phyloP scores from a whole-genome alignment of 768 basidiomycete genomes.

The Hygrocybe punicea region DNA sequence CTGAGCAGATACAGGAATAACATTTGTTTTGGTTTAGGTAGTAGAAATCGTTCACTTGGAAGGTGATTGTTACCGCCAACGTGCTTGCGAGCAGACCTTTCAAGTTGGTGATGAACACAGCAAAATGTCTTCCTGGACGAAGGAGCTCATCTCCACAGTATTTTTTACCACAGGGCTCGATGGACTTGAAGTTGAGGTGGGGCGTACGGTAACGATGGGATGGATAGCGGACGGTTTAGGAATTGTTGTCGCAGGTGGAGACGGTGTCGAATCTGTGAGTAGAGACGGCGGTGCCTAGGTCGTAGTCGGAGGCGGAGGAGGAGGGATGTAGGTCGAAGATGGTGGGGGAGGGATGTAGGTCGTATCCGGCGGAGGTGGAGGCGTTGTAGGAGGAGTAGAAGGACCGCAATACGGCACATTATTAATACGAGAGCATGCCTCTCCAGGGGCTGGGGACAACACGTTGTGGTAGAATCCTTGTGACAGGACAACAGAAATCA shows the following conservation, averaged over 20 bases:
- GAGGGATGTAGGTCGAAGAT: not conserved
- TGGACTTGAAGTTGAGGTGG: not conserved
- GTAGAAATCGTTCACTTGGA: too few relatives aligned
- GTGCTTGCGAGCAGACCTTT: too few relatives aligned
- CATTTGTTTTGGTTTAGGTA: too few relatives aligned
- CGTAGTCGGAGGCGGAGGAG: too few relatives aligned
- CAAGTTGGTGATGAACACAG: too few relatives aligned
- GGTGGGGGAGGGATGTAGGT: not conserved
- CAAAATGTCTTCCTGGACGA: too few relatives aligned
- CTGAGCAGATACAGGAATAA: too few relatives aligned
- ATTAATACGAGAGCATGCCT: not conserved
- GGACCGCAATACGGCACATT: not conserved
- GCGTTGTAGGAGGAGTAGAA: not conserved
- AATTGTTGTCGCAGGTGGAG: not conserved
- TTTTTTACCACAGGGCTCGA: not conserved
- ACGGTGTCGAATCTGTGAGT: not conserved
- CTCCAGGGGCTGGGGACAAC: not conserved
- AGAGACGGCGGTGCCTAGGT: too few relatives aligned
- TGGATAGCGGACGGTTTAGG: not conserved
- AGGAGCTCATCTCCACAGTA: too few relatives aligned
- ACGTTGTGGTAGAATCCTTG: not conserved
- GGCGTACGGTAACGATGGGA: not conserved
- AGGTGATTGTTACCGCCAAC: too few relatives aligned
- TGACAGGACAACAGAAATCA: not conserved
- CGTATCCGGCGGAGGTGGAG: too few relatives aligned